Percentiles rank a stretch among this genome's conserved stretches.
phyloP scores from a whole-genome alignment of 202 grass and related monocot genomes.

The Panicum hallii region DNA sequence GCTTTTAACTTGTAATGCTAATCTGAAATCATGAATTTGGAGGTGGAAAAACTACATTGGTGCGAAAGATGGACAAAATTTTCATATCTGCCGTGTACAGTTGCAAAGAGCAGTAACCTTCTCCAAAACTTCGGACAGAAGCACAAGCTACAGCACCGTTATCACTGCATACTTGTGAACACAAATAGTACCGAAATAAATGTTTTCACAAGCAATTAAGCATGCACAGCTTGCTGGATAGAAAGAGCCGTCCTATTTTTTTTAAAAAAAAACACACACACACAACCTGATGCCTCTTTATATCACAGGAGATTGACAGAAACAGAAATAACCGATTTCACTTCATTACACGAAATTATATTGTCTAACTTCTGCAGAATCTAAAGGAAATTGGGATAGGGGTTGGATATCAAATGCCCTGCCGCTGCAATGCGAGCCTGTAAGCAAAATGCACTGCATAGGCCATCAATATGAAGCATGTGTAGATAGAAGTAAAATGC shows the following conservation, averaged over 20 bases:
- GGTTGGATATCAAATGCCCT: neutral
- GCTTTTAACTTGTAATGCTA: neutral
- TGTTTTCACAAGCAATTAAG: neutral
- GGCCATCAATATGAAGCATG: neutral
- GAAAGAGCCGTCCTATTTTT: neutral
- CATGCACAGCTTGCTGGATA: neutral
- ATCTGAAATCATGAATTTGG: neutral
- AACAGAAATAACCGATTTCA: neutral
- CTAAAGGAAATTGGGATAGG: neutral
- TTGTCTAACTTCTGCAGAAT: neutral
- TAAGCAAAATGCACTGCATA: conserved; percentile 6
- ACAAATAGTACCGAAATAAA: neutral
- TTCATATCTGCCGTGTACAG: too few relatives aligned
- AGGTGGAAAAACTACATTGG: neutral
- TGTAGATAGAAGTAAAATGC: neutral
- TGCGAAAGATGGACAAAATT: too few relatives aligned
- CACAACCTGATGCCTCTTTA: neutral
- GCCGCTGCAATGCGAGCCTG: neutral
- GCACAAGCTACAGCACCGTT: neutral
- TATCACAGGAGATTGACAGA: neutral
- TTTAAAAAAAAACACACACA: neutral
- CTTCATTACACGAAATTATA: neutral
- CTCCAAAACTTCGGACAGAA: neutral
- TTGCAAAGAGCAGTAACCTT: too few relatives aligned
- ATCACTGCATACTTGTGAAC: too few relatives aligned